Evolutionary conservation across 257 asterid species (phyloP), one percentile per base, ranked within the genome.

Genomic region (Fraxinus excelsior): DNA sequence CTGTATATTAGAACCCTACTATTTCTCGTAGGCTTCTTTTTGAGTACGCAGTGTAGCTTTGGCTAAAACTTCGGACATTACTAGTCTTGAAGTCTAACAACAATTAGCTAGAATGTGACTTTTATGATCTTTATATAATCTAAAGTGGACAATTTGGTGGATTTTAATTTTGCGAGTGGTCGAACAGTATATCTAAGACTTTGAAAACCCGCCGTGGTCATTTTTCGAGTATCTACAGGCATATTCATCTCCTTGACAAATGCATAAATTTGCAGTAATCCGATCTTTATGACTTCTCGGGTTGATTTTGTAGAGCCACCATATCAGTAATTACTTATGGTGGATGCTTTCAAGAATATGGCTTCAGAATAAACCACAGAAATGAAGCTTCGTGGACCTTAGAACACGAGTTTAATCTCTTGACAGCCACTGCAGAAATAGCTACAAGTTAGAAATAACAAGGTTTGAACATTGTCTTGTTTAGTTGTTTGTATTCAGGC

Each of bases 331-430:
- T 92, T 67, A 86, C 92, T 42, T 87, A 72, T 19, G 80, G 78
- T 4, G 99, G 97, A 69, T 84, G 87, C 81, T 92, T 87, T 75
- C 91, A 90, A 87, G 97, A 90, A 81, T 94, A 91, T 73, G 65
- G 86, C 71, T 84, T 85, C 64, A 81, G 87, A 51, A 70, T 92
- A 78, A 91, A 90, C 89, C 90, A 86, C 82, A 94, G 85, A 79
- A 86, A 91, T 71, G 94, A 88, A 83, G 88, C 90, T 69, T 79
- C 89, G 0, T 94, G 99, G 99, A 88, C 84, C 11, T 79, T 92
- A 82, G 96, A 92, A 79, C 87, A 90, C 28, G 95, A 92, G 82
- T 84, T 81, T 60, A 94, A 94, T 88, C 87, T 94, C 65, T 75
- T 88, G 83, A 85, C 93, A 18, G 88, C 88, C 9, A 80, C 78